A percentile compares a stretch with the other conserved stretches of the same genome.
phyloP scores from a whole-genome alignment of 495 filamentous ascomycete species.

The Xylaria longipes region DNA sequence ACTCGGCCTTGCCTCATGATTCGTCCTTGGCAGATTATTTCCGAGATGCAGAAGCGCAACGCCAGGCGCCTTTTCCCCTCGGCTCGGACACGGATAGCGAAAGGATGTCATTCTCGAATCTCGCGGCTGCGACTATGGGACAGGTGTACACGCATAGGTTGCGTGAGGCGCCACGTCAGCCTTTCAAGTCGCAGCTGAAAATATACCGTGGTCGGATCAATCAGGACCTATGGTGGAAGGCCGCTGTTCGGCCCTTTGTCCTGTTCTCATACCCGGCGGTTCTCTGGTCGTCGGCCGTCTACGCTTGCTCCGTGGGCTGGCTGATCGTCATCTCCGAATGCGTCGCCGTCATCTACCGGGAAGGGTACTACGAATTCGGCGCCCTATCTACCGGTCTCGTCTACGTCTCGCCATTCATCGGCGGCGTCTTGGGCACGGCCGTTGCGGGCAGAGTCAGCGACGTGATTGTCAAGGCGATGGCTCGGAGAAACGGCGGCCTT shows the following conservation, averaged over 20 bases:
- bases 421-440: slow-evolving; percentile 86
- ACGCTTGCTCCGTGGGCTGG: slow-evolving; percentile 92
- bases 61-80: not conserved
- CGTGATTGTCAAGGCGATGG: slow-evolving; percentile 78
- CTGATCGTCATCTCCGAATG: slow-evolving; percentile 93
- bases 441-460: slow-evolving; percentile 92
- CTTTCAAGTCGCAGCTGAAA: slow-evolving; percentile 72
- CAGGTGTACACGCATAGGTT: slow-evolving; percentile 66
- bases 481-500: slow-evolving; percentile 83
- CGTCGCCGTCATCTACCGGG: slow-evolving; percentile 77
- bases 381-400: slow-evolving; percentile 82
- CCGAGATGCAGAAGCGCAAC: slow-evolving; percentile 26
- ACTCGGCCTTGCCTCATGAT: slow-evolving; percentile 38
- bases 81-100: slow-evolving; percentile 46
- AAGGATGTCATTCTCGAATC: slow-evolving; percentile 39
- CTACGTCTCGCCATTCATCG: slow-evolving; percentile 89
- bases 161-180: slow-evolving; percentile 63
- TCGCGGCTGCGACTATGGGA: slow-evolving; percentile 32
- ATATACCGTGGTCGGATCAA: slow-evolving; percentile 79
- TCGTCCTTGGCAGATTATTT: slow-evolving; percentile 27
- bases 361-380: slow-evolving; percentile 76
- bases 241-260: slow-evolving; percentile 79
- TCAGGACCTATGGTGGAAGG: slow-evolving; percentile 79
- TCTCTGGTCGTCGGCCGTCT: slow-evolving; percentile 88
- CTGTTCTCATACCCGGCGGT: slow-evolving; percentile 88